A percentile compares a stretch with the other conserved stretches of the same genome.
Evolutionary conservation across 768 basidiomycete genomes (phyloP).

Genomic region (Suillus hirtellus): DNA sequence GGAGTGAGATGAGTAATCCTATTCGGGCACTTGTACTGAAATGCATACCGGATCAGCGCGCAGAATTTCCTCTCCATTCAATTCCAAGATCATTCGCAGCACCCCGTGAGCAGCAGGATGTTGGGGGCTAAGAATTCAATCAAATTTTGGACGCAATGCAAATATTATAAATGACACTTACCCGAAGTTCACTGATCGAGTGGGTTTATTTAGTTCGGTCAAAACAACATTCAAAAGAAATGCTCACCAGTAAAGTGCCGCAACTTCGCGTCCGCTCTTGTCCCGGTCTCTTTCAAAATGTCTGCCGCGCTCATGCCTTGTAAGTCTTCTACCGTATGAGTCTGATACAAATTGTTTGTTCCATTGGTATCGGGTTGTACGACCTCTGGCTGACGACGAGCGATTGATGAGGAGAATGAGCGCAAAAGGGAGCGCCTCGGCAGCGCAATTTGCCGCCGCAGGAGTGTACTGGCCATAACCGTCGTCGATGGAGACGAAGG

Average conservation of each 20-base stretch:
- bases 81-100: slow-evolving; percentile 92
- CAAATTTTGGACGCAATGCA: neutral
- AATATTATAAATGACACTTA: slow-evolving; percentile 28
- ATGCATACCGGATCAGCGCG: slow-evolving; percentile 76
- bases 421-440: slow-evolving; percentile 31
- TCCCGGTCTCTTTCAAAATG: slow-evolving; percentile 74
- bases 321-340: slow-evolving; percentile 81
- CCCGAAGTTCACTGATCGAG: slow-evolving; percentile 85
- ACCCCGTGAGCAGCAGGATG: slow-evolving; percentile 99
- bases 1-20: neutral
- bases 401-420: slow-evolving; percentile 25
- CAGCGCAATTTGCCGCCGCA: slow-evolving; percentile 57
- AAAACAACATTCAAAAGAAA: slow-evolving; percentile 1
- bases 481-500: slow-evolving; percentile 26
- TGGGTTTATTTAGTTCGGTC: slow-evolving; percentile 14
- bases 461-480: slow-evolving; percentile 64
- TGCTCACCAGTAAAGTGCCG: slow-evolving; percentile 89
- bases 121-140: slow-evolving; percentile 56
- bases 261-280: slow-evolving; percentile 75
- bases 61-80: slow-evolving; percentile 95
- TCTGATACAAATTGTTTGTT: slow-evolving; percentile 56
- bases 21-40: neutral
- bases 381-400: slow-evolving; percentile 24
- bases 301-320: slow-evolving; percentile 78
- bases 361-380: slow-evolving; percentile 32